These are phyloP conservation scores for Rubia yunnanensis DNA, from an alignment of 257 asterid species.

Conservation along the genomic window DNA sequence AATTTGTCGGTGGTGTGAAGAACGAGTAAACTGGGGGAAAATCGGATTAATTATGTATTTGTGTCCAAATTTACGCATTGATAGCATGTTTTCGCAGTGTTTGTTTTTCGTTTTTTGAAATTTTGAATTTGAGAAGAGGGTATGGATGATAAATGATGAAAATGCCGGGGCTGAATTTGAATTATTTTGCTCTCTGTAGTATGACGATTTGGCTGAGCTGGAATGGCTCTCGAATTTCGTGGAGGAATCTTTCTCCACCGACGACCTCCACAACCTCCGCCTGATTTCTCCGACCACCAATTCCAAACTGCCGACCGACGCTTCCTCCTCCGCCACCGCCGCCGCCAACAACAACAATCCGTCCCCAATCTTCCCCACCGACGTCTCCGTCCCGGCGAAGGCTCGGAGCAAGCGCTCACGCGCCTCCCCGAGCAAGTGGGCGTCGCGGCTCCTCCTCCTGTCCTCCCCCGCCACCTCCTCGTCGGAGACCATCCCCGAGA, in stretches of 20 bases:
- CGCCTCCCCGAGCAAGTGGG: slow-evolving; percentile 91
- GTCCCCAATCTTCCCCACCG: slow-evolving; percentile 46
- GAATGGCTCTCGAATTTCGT: slow-evolving; percentile 98
- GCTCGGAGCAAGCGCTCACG: slow-evolving; percentile 99
- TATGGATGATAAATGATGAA: background rate
- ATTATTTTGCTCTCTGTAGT: slow-evolving; percentile 31
- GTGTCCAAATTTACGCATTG: background rate
- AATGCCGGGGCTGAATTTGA: background rate
- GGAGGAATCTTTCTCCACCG: slow-evolving; percentile 92
- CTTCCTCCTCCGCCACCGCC: slow-evolving; percentile 46
- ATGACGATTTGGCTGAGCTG: slow-evolving; percentile 86
- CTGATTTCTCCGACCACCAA: slow-evolving; percentile 31
- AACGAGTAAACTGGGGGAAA: background rate
- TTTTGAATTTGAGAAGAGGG: background rate
- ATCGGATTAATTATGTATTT: no score
- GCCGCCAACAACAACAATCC: slow-evolving; percentile 10
- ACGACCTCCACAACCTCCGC: slow-evolving; percentile 54
- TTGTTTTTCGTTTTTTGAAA: background rate
- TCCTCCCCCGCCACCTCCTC: slow-evolving; percentile 37
- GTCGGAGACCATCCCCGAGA: slow-evolving; percentile 9
- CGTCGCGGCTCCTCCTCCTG: slow-evolving; percentile 71
- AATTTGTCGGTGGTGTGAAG: background rate
- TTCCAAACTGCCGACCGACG: slow-evolving; percentile 23
- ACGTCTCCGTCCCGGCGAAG: slow-evolving; percentile 78
- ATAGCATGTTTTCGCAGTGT: background rate